These are phyloP conservation scores for Syncephalis plumigaleata DNA, from an alignment of 371 early-diverging fungal species.

Conservation along the genomic window DNA sequence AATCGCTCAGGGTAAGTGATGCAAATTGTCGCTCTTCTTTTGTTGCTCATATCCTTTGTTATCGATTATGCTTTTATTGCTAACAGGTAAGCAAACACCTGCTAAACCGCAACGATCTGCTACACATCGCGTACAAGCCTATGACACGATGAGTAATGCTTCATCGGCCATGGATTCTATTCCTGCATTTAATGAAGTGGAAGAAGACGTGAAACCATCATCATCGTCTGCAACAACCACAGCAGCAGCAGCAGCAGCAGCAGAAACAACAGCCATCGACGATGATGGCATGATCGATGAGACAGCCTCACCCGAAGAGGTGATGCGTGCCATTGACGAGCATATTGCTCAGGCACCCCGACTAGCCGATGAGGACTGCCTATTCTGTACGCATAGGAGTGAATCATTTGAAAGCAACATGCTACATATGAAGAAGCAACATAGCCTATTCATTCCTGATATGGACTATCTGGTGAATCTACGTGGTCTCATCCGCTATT, in stretches of 20 bases:
- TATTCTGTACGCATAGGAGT: slow-evolving; percentile 57
- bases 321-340: slow-evolving; percentile 24
- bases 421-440: slow-evolving; percentile 75
- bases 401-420: slow-evolving; percentile 65
- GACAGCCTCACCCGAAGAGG: too few relatives aligned
- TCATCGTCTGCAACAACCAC: too few relatives aligned
- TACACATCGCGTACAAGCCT: too few relatives aligned
- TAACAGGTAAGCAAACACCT: slow-evolving; percentile 13
- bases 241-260: slow-evolving; percentile 16
- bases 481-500: slow-evolving; percentile 69
- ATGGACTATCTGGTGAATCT: slow-evolving; percentile 80
- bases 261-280: slow-evolving; percentile 19
- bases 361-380: slow-evolving; percentile 50
- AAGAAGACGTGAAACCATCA: too few relatives aligned
- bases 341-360: slow-evolving; percentile 47
- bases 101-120: too few relatives aligned
- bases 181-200: too few relatives aligned
- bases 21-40: too few relatives aligned
- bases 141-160: too few relatives aligned
- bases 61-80: too few relatives aligned
- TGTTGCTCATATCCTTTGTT: too few relatives aligned
- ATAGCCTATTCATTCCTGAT: slow-evolving; percentile 93
- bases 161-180: too few relatives aligned
- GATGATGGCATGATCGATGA: slow-evolving; percentile 9
- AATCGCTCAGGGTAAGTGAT: slow-evolving; percentile 12